phyloP scores from a whole-genome alignment of 352 stramenopile species.

The Elongisporangium prolatum region DNA sequence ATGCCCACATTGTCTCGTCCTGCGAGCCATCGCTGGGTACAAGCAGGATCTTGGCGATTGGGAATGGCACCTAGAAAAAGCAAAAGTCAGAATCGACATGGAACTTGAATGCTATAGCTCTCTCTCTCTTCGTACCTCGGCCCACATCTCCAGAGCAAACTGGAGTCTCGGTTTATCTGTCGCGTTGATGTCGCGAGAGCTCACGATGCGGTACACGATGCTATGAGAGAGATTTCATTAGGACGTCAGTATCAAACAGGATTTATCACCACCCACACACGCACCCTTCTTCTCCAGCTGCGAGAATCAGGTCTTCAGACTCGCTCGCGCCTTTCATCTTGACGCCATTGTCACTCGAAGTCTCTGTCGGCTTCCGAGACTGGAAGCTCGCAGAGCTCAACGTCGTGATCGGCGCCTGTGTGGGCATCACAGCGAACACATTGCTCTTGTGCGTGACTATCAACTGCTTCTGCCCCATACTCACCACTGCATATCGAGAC shows the following conservation, averaged over 20 bases:
- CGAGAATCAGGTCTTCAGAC: slow-evolving; percentile 31
- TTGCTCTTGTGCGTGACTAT: slow-evolving; percentile 36
- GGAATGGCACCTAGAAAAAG: slow-evolving; percentile 24
- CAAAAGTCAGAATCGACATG: neutral
- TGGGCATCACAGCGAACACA: slow-evolving; percentile 22
- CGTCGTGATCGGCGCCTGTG: slow-evolving; percentile 21
- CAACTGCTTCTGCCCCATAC: slow-evolving; percentile 38
- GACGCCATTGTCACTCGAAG: neutral
- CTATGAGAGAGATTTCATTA: no score
- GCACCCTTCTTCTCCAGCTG: slow-evolving; percentile 44
- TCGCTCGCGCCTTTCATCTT: neutral
- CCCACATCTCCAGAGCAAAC: slow-evolving; percentile 32
- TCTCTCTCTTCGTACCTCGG: slow-evolving; percentile 10
- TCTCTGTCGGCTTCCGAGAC: neutral
- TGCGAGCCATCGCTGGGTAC: slow-evolving; percentile 6
- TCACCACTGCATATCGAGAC: slow-evolving; percentile 44
- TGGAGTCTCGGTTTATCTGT: slow-evolving; percentile 20
- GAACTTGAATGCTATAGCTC: neutral
- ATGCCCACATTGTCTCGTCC: slow-evolving; percentile 21
- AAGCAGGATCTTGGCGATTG: slow-evolving; percentile 31
- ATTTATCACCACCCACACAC: no score
- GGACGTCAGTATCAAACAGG: no score
- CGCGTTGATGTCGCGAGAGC: slow-evolving; percentile 13
- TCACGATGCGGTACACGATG: slow-evolving; percentile 38
- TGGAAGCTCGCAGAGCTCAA: slow-evolving; percentile 17